Evolutionary conservation across 1,139 yeast species (phyloP).

Genomic region (Saccharomyces hybrid): DNA sequence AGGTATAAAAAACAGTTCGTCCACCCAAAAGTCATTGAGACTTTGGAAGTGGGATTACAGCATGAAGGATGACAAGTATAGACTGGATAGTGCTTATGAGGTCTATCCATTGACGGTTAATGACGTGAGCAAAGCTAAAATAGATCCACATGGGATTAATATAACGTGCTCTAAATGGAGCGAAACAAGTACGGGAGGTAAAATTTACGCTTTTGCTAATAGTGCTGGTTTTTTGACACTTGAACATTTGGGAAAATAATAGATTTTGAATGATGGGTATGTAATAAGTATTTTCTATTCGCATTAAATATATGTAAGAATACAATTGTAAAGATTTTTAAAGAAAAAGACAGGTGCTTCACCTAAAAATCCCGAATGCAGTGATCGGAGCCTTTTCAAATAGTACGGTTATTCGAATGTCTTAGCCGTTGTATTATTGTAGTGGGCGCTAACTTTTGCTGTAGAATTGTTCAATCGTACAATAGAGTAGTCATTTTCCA

Average conservation of each 20-base stretch:
- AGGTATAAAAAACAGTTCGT: slow-evolving; percentile 34
- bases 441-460: too few relatives aligned
- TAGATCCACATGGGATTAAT: slow-evolving; percentile 49
- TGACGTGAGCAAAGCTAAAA: slow-evolving; percentile 29
- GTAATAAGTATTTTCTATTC: too few relatives aligned
- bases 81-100: slow-evolving; percentile 33
- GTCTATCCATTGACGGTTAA: slow-evolving; percentile 22
- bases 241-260: slow-evolving; percentile 34
- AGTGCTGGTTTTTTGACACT: slow-evolving; percentile 59
- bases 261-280: too few relatives aligned
- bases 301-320: too few relatives aligned
- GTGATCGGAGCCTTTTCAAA: too few relatives aligned
- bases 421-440: neutral
- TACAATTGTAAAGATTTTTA: too few relatives aligned
- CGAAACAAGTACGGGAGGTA: slow-evolving; percentile 43
- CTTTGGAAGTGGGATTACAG: slow-evolving; percentile 38
- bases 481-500: neutral
- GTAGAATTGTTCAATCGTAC: too few relatives aligned
- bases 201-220: slow-evolving; percentile 57
- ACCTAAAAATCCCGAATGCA: too few relatives aligned
- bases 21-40: slow-evolving; percentile 27
- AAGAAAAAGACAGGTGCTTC: too few relatives aligned
- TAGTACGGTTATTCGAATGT: too few relatives aligned
- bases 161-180: slow-evolving; percentile 59
- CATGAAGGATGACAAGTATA: slow-evolving; percentile 30